Evolutionary conservation across 2,329 filamentous ascomycete genomes (phyloP).

Genomic region (Aspergillus neotritici): DNA sequence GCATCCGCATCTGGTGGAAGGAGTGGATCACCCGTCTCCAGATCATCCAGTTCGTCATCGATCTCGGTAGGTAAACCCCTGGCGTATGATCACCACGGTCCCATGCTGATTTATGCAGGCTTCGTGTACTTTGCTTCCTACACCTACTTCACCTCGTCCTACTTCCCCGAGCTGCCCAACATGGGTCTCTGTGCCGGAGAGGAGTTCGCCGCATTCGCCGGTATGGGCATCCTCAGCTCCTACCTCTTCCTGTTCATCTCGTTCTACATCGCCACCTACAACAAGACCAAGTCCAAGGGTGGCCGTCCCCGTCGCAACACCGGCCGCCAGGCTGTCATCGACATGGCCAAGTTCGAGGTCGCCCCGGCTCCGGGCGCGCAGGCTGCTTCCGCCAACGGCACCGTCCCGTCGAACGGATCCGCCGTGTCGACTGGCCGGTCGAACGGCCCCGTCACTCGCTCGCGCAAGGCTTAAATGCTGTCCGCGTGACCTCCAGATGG

Average conservation of each 20-base stretch:
- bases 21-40: conserved; percentile 98
- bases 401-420: conserved; percentile 26
- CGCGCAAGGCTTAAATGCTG: conserved; percentile 41
- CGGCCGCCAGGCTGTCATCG: conserved; percentile 78
- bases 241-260: conserved; percentile 98
- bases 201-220: conserved; percentile 91
- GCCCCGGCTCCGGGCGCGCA: conserved; percentile 30
- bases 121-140: conserved; percentile 99
- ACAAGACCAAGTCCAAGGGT: conserved; percentile 52
- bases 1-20: conserved; percentile 98
- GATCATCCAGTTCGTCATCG: conserved; percentile 95
- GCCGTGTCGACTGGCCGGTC: conserved; percentile 36
- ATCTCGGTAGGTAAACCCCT: conserved; percentile 64
- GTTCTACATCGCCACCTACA: conserved; percentile 96
- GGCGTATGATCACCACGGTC: conserved; percentile 15
- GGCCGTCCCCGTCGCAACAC: conserved; percentile 49
- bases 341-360: conserved; percentile 70
- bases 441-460: conserved; percentile 42
- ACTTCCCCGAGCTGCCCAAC: conserved; percentile 81
- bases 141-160: conserved; percentile 92
- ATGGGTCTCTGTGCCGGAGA: conserved; percentile 84
- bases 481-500: background rate
- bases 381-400: conserved; percentile 23
- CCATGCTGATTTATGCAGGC: conserved; percentile 45
- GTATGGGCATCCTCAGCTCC: conserved; percentile 85